Conservation (phyloP, 352 stramenopile genomes). For the Globisporangium heterothallicum region DNA sequence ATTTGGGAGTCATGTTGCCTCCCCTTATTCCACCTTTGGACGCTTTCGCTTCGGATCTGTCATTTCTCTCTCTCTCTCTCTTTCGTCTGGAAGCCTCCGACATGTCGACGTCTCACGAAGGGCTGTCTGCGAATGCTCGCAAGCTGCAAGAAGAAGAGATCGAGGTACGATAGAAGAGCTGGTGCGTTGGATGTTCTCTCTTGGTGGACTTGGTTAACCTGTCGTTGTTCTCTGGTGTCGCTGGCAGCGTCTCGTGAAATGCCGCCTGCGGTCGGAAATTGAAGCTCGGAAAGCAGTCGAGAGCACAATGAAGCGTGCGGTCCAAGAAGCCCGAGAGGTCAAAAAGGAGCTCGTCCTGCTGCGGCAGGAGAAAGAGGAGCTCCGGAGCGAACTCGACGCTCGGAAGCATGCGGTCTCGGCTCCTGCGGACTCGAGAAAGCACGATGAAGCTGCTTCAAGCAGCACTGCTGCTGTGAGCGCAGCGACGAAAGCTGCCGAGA, state of each 20-base stretch:
- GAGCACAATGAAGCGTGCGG: constrained; percentile 67
- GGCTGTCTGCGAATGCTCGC: constrained; percentile 34
- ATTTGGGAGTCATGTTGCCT: no score
- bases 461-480: no score
- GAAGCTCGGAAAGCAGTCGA: constrained; percentile 67
- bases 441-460: constrained; percentile 3
- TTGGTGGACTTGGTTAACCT: no score
- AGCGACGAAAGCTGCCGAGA: constrained; percentile 23
- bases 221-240: not conserved
- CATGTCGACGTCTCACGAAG: constrained; percentile 9
- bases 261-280: constrained; percentile 64
- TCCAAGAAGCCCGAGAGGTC: constrained; percentile 62
- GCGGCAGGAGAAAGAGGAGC: constrained; percentile 69
- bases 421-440: constrained; percentile 10
- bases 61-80: no score
- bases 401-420: constrained; percentile 7
- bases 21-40: no score
- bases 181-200: not conserved
- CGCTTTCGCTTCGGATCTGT: no score
- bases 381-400: constrained; percentile 22
- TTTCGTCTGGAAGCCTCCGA: no score
- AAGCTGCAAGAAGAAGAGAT: constrained; percentile 62
- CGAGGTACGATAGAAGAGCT: constrained; percentile 25
- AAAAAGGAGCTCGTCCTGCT: constrained; percentile 76
- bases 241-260: constrained; percentile 65